Evolutionary conservation across 345 rosid genomes (phyloP).

Genomic region (Hypericum perforatum): DNA sequence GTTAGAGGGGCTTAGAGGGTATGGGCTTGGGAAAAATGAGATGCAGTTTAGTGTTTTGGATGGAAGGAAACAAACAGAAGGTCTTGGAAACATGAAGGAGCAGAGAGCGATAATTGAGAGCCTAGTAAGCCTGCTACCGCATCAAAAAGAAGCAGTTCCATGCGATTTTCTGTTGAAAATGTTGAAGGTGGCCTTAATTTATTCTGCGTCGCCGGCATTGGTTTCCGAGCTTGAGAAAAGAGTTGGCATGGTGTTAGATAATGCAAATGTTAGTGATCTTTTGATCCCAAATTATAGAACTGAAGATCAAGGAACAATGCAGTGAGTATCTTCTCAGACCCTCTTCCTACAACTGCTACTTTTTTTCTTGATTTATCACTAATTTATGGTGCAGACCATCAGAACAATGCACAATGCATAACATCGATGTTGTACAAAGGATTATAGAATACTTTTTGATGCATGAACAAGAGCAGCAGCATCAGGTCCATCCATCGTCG

Average conservation of each 20-base stretch:
- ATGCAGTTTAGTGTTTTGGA: slow-evolving; percentile 41
- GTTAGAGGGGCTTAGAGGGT: slow-evolving; percentile 44
- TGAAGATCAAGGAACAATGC: slow-evolving; percentile 37
- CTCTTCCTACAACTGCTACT: slow-evolving; percentile 4
- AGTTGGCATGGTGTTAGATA: slow-evolving; percentile 49
- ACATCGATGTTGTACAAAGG: slow-evolving; percentile 56
- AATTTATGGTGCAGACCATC: slow-evolving; percentile 32
- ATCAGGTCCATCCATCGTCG: slow-evolving; percentile 17
- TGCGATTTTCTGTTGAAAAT: slow-evolving; percentile 46
- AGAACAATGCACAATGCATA: slow-evolving; percentile 46
- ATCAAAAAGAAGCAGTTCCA: neutral
- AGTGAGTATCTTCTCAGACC: slow-evolving; percentile 30
- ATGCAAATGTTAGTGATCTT: slow-evolving; percentile 59
- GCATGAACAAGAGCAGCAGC: slow-evolving; percentile 68
- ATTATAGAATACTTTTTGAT: slow-evolving; percentile 61
- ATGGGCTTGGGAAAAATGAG: slow-evolving; percentile 50
- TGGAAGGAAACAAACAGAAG: slow-evolving; percentile 28
- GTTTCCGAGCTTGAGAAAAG: slow-evolving; percentile 74
- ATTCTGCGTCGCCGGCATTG: slow-evolving; percentile 62
- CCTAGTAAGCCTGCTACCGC: neutral
- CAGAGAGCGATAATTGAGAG: slow-evolving; percentile 44
- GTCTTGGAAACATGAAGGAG: slow-evolving; percentile 32
- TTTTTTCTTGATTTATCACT: slow-evolving; percentile 8
- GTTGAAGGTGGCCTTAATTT: slow-evolving; percentile 58
- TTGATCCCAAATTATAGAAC: slow-evolving; percentile 59